Evolutionary conservation across 164 flowering plant species (phyloP), one percentile per base, ranked within the genome.

Genomic region (Vitis rotundifolia): DNA sequence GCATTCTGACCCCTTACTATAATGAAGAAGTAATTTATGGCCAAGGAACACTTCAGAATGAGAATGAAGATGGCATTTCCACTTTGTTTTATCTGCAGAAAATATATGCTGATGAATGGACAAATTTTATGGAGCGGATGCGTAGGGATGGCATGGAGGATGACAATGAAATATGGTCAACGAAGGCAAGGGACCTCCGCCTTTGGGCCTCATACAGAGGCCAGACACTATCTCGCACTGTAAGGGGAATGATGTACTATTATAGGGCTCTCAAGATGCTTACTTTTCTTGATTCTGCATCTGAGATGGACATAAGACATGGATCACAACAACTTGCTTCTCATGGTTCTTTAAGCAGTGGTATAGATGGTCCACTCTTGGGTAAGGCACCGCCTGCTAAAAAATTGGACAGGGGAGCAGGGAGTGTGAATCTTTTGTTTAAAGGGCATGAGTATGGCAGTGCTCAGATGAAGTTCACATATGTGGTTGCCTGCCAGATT

Each of bases 181-280:
- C 52, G 1, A 89, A 83, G 80, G 37, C 83, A 49, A 82, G 86
- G 78, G 97, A 93, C 51, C 86, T 93, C 44, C 91, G 97, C 26
- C 88, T 86, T 48, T 93, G 99, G 99, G 99, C 95, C 18, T 93
- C 99, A 2, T 82, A 91, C 73, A 84, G 99, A 68, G 99, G 99
- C 50, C 99, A 95, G 80, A 95, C 99, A 1, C 86, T 95, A 10
- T 82, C 97, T 31, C 91, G 99, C 31, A 93, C 99, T 12, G 97
- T 95, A 8, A 83, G 99, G 68, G 99, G 99, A 62, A 95, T 95
- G 98, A 95, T 95, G 98, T 95, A 95, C 71, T 88, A 95, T 73
- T 89, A 89, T 67, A 79, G 93, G 78, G 98, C 98, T 67, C 88
- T 95, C 2, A 83, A 89, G 80, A 90, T 89, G 92, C 92, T 90